Base-by-base conservation (phyloP, 257 asterid genomes). In the Leptodermis oblonga region DNA sequence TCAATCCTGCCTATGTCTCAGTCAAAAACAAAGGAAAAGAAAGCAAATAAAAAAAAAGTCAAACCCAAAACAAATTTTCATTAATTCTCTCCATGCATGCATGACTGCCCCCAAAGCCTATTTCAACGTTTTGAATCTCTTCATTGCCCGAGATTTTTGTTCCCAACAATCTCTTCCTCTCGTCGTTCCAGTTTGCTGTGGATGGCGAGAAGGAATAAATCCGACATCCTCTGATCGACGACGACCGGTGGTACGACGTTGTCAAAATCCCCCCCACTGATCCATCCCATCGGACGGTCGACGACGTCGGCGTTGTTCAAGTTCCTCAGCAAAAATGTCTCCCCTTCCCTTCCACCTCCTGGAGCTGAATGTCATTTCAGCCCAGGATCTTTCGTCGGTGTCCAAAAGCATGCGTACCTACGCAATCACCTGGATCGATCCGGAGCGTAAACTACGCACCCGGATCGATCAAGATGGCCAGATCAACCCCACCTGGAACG, bases 401-500 rank as follows among this genome's bases (percentile, higher is more conserved):
- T 62, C 82, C 4, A 85, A 73, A 52, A 69, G 73, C 31, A 74
- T 76, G 48, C 83, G 83, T 3, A 82, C 88, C 0, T 90, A 86
- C 62, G 92, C 92, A 15, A 66, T 86, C 4, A 42, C 80, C 33
- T 87, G 92, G 88, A 74, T 87, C 67, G 65, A 82, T 49, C 85
- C 89, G 1, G 78, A 72, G 0, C 85, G 79, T 18, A 90, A 86
- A 56, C 75, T 84, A 37, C 70, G 84, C 11, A 90, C 95, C 54
- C 36, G 63, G 4, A 68, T 80, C 1, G 95, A 90, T 45, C 62
- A 67, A 4, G 73, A 67, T n/a, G 95, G 92, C 12, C 74, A 65
- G 14, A 77, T 9, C 76, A 90, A 77, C 55, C 95, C 97, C 6
- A 79, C 86, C 0, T 90, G 97, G 92, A 86, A 88, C 67, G 85